A percentile compares a stretch with the other conserved stretches of the same genome.
Conservation (phyloP, 2,329 filamentous ascomycete species). For the Fusarium drepaniforme region DNA sequence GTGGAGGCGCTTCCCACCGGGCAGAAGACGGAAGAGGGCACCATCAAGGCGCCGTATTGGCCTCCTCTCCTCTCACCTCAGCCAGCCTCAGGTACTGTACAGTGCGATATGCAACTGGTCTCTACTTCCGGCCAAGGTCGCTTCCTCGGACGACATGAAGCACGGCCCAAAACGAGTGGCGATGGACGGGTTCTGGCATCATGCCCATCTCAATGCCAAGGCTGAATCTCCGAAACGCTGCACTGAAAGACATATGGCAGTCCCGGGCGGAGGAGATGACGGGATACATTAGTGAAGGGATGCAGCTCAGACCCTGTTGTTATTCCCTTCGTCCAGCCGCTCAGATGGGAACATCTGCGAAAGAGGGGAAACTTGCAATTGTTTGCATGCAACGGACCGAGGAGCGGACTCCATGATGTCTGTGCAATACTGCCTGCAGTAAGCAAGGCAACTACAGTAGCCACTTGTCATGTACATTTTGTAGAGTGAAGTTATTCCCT, state of each 20-base stretch:
- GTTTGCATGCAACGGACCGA: constrained; percentile 12
- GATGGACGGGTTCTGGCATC: background rate
- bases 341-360: constrained; percentile 16
- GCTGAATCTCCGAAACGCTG: background rate
- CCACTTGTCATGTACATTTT: background rate
- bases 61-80: background rate
- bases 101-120: background rate
- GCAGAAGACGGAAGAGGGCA: constrained; percentile 12
- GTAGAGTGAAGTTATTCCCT: background rate
- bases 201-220: background rate
- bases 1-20: constrained; percentile 13
- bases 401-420: constrained; percentile 11
- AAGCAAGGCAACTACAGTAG: constrained; percentile 12
- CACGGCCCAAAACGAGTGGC: background rate
- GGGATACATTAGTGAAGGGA: background rate
- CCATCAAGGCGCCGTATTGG: constrained; percentile 15
- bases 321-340: constrained; percentile 31
- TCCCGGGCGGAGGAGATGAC: background rate
- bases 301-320: constrained; percentile 1
- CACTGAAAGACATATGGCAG: background rate
- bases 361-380: constrained; percentile 18
- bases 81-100: constrained; percentile 8
- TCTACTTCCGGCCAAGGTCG: background rate
- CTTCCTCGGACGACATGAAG: background rate
- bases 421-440: constrained; percentile 22